Evolutionary conservation across 805 yeast species (phyloP).

Genomic region (Starmera dryadoides): DNA sequence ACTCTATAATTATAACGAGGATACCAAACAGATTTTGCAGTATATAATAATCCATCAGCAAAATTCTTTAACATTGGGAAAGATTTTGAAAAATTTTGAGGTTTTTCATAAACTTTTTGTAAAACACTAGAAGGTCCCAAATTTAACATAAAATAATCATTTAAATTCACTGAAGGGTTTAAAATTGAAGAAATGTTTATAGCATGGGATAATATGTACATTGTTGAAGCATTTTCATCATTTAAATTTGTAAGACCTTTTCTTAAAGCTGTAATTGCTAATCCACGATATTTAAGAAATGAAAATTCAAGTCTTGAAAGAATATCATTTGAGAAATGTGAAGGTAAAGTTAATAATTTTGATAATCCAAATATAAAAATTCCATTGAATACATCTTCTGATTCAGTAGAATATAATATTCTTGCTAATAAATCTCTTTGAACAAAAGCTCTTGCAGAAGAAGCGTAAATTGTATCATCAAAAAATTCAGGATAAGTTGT

Average conservation of each 20-base stretch:
- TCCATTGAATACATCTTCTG: conserved; percentile 6
- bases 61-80: conserved; percentile 4
- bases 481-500: conserved; percentile 3
- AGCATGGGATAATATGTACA: not conserved
- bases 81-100: conserved; percentile 8
- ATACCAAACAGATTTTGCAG: conserved; percentile 10
- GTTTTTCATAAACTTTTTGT: conserved; percentile 9
- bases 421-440: conserved; percentile 4
- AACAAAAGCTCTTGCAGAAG: conserved; percentile 9
- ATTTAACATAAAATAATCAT: conserved; percentile 12
- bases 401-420: not conserved
- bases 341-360: not conserved
- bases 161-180: not conserved
- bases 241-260: not conserved
- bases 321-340: no score
- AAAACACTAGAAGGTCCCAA: conserved; percentile 14
- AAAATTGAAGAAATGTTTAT: no score
- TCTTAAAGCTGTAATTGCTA: conserved; percentile 4
- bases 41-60: conserved; percentile 14
- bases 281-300: conserved; percentile 12
- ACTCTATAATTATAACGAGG: conserved; percentile 14
- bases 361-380: not conserved
- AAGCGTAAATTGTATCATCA: conserved; percentile 11
- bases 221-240: not conserved
- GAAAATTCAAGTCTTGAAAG: conserved; percentile 2